These are phyloP conservation scores for Perkinsus chesapeaki DNA, from an alignment of 169 alveolate genomes.

Conservation along the genomic window DNA sequence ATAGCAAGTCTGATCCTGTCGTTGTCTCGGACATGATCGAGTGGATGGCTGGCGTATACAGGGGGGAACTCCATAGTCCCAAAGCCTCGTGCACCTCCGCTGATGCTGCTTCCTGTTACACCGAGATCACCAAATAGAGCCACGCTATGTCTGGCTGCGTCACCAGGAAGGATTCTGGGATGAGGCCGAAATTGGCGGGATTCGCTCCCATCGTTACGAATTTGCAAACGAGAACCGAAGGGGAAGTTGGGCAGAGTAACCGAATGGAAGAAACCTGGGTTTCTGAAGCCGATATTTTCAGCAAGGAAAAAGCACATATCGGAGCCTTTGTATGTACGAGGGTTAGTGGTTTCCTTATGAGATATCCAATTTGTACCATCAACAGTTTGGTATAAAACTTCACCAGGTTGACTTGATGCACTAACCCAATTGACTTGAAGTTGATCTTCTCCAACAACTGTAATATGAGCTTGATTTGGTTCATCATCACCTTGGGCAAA, in stretches of 20 bases:
- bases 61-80: neutral
- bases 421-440: neutral
- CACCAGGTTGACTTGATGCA: neutral
- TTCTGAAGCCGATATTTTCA: neutral
- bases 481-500: neutral
- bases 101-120: neutral
- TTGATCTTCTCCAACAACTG: neutral
- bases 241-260: neutral
- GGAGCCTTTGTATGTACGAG: neutral
- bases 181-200: neutral
- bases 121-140: neutral
- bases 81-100: neutral
- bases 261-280: neutral
- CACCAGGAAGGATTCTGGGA: neutral
- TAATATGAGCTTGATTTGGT: neutral
- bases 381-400: neutral
- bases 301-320: neutral
- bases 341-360: neutral
- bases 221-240: neutral
- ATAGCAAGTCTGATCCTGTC: neutral
- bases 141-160: neutral
- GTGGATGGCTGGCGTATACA: neutral
- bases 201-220: neutral
- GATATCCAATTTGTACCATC: neutral
- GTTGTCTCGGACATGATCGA: neutral